Evolutionary conservation across 1,284 basidiomycete species (phyloP), one percentile per base, ranked within the genome.

Genomic region (Cutaneotrichosporon mucoides): DNA sequence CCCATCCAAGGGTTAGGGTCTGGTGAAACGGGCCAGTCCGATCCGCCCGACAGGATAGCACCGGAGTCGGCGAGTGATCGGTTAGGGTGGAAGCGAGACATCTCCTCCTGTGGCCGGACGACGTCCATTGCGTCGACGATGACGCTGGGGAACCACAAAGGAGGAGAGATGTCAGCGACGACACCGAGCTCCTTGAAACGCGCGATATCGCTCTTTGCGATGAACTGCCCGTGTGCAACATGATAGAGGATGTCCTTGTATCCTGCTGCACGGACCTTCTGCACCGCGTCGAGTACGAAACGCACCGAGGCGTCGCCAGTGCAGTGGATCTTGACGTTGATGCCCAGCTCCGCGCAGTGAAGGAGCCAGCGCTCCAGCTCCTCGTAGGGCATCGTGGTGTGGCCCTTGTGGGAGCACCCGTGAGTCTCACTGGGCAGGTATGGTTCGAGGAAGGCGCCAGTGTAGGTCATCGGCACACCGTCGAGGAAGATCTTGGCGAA

Each of bases 401-500:
- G 54, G 12, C 54, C 54, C 13, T 36, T 33, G 33, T 48, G 38
- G 12, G 43, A 47, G 45, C 45, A 47, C 35, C 47, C 43, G 15
- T 46, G 40, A 11, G 13, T 0, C 1, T 41, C n/a, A 12, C 11
- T 15, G 8, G 16, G 46, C 13, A 48, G 38, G 38, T 55, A 55
- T 1, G 54, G 54, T 40, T 55, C 46, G 24, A 55, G 37, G 38
- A 55, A 55, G 1, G 54, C 54, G 16, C 45, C 54, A 2, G 54
- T 55, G 54, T 55, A 48, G 24, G 34, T 36, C 45, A 47, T 47
- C 38, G 54, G 54, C 24, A 55, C 54, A 15, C 54, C 54, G 45
- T 55, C 54, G 16, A 55, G 45, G 54, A 55, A 55, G 38, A 55
- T 55, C 46, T 55, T 55, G 45, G 54, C 54, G 35, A 55, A 55